phyloP scores from a whole-genome alignment of 148 eudicot genomes.

The Camellia granthamiana region DNA sequence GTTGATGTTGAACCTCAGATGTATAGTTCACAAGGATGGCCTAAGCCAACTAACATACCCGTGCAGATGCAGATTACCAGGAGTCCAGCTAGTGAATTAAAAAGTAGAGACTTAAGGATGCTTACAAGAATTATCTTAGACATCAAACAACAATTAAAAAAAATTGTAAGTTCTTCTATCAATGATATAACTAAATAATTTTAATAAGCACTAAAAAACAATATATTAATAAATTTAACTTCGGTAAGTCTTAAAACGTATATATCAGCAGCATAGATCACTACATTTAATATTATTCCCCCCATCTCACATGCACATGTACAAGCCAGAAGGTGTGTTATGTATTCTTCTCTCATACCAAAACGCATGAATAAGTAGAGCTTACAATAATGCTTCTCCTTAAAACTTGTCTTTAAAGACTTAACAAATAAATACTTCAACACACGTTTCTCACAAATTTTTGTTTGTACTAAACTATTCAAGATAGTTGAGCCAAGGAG shows the following conservation, averaged over 20 bases:
- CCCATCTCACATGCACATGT: no score
- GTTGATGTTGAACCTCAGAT: neutral
- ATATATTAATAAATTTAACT: neutral
- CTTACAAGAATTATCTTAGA: neutral
- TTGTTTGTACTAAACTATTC: neutral
- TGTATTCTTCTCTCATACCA: neutral
- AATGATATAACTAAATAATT: neutral
- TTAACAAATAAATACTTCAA: neutral
- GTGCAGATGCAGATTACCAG: neutral
- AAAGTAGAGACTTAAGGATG: slow-evolving; percentile 6
- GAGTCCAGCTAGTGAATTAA: neutral
- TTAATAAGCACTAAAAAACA: neutral
- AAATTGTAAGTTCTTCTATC: no score
- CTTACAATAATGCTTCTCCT: neutral
- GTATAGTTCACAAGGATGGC: no score
- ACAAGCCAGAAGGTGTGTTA: no score
- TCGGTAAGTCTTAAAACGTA: neutral
- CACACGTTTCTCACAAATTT: neutral
- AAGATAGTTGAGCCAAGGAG: neutral
- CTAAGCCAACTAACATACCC: neutral
- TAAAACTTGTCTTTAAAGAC: neutral
- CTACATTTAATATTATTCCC: neutral
- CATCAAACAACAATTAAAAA: no score
- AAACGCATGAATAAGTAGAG: neutral
- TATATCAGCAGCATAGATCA: neutral